These are phyloP conservation scores for Schizochytrium sp. DNA, from an alignment of 108 stramenopile genomes.

Conservation along the genomic window DNA sequence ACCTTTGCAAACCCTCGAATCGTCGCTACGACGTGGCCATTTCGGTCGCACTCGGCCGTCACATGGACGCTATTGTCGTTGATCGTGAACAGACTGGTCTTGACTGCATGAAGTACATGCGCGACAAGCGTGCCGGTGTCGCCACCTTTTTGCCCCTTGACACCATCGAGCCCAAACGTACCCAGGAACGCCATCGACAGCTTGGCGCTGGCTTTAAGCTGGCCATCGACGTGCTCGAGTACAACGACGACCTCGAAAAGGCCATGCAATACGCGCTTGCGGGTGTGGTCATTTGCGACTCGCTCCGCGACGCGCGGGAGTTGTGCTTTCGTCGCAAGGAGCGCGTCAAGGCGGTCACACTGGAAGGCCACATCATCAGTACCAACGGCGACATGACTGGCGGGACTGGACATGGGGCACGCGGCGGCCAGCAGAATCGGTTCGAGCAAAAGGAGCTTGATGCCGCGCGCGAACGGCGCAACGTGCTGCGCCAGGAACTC, in stretches of 20 bases:
- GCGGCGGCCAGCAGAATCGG: neutral
- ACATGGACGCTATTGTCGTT: slow-evolving; percentile 94
- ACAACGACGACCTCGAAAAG: slow-evolving; percentile 54
- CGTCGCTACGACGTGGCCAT: slow-evolving; percentile 80
- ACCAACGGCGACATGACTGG: slow-evolving; percentile 98
- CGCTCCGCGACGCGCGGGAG: slow-evolving; percentile 76
- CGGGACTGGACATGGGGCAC: slow-evolving; percentile 47
- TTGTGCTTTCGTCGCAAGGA: slow-evolving; percentile 58
- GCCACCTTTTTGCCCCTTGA: slow-evolving; percentile 93
- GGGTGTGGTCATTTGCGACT: slow-evolving; percentile 83
- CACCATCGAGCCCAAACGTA: slow-evolving; percentile 55
- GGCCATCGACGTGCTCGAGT: slow-evolving; percentile 75
- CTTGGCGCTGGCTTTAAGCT: slow-evolving; percentile 71
- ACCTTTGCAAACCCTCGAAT: slow-evolving; percentile 86
- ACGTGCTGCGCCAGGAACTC: slow-evolving; percentile 60
- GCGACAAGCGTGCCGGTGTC: slow-evolving; percentile 78
- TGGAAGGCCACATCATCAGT: slow-evolving; percentile 82
- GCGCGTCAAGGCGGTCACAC: slow-evolving; percentile 75
- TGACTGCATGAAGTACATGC: slow-evolving; percentile 87
- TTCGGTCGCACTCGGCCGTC: slow-evolving; percentile 88
- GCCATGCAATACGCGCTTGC: slow-evolving; percentile 90
- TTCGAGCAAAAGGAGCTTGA: slow-evolving; percentile 63
- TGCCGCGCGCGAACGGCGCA: slow-evolving; percentile 60
- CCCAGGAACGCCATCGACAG: slow-evolving; percentile 74
- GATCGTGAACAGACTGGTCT: slow-evolving; percentile 77